phyloP scores from a whole-genome alignment of 1,139 yeast species.

The Meyerozyma carpophila region DNA sequence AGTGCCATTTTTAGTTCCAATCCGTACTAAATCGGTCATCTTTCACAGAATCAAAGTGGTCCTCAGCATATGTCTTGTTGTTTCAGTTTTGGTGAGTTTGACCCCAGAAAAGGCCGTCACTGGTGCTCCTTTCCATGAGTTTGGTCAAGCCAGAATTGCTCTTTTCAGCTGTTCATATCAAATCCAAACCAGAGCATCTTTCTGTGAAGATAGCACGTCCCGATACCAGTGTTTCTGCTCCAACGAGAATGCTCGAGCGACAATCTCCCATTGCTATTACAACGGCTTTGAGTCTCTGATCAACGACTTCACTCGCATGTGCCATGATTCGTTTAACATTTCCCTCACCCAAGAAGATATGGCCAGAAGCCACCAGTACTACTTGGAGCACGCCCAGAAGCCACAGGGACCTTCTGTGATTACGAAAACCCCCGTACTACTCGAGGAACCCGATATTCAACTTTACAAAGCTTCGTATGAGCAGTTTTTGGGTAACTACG shows the following conservation, averaged over 20 bases:
- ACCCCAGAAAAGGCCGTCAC: conserved; percentile 28
- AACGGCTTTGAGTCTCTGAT: conserved; percentile 19
- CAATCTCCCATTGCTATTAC: conserved; percentile 34
- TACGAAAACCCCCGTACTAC: conserved; percentile 20
- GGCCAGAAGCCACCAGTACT: conserved; percentile 31
- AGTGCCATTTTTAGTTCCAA: conserved; percentile 17
- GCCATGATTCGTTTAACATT: conserved; percentile 20
- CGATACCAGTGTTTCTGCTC: conserved; percentile 22
- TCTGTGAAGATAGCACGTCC: conserved; percentile 15
- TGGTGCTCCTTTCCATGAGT: conserved; percentile 33
- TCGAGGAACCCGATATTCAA: conserved; percentile 16
- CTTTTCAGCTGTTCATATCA: conserved; percentile 27
- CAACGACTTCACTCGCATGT: conserved; percentile 21
- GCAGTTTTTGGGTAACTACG: conserved; percentile 37
- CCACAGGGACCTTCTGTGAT: conserved; percentile 17
- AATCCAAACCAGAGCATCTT: conserved; percentile 16
- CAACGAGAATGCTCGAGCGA: conserved; percentile 33
- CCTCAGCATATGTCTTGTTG: conserved; percentile 13
- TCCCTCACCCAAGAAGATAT: conserved; percentile 26
- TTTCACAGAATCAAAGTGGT: background rate
- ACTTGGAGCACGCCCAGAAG: conserved; percentile 26
- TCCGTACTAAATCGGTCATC: conserved; percentile 3
- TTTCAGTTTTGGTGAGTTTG: conserved; percentile 18
- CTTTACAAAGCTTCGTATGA: conserved; percentile 22
- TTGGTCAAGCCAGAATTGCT: conserved; percentile 26